Evolutionary conservation across 2,329 filamentous ascomycete genomes (phyloP).

Genomic region (Claviceps paspali): DNA sequence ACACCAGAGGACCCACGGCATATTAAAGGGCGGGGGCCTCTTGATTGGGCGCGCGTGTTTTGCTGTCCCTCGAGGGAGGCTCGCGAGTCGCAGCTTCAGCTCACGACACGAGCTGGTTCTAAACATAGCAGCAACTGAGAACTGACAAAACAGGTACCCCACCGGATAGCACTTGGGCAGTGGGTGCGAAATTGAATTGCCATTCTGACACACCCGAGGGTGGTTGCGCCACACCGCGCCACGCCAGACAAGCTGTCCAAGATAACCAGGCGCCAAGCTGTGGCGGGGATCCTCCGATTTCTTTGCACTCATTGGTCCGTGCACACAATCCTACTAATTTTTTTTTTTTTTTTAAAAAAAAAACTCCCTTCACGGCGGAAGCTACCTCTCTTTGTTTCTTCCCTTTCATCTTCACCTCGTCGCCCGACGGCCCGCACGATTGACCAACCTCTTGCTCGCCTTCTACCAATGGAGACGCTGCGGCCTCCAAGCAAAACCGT

Average conservation of each 20-base stretch:
- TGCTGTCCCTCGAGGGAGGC: no score
- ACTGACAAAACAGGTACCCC: no score
- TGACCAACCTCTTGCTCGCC: conserved; percentile 1
- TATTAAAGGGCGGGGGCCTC: background rate
- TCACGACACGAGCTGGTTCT: background rate
- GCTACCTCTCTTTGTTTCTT: background rate
- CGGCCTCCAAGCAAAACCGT: conserved; percentile 46
- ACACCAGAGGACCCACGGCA: background rate
- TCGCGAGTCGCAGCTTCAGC: background rate
- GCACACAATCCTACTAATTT: background rate
- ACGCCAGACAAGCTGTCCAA: no score
- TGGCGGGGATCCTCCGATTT: no score
- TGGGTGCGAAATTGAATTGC: no score
- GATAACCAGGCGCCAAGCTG: no score
- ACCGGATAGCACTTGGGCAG: no score
- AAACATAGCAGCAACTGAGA: conserved; percentile 2
- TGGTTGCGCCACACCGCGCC: no score
- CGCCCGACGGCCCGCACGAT: background rate
- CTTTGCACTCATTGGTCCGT: background rate
- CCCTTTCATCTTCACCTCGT: background rate
- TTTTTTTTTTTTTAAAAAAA: no score
- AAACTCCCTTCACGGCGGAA: background rate
- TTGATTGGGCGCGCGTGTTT: no score
- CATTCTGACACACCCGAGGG: no score
- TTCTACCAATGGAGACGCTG: conserved; percentile 10